Percentiles rank a stretch among this genome's conserved stretches.
Conservation (phyloP, 1,284 basidiomycete species). For the Austroboletus novae-zelandiae region DNA sequence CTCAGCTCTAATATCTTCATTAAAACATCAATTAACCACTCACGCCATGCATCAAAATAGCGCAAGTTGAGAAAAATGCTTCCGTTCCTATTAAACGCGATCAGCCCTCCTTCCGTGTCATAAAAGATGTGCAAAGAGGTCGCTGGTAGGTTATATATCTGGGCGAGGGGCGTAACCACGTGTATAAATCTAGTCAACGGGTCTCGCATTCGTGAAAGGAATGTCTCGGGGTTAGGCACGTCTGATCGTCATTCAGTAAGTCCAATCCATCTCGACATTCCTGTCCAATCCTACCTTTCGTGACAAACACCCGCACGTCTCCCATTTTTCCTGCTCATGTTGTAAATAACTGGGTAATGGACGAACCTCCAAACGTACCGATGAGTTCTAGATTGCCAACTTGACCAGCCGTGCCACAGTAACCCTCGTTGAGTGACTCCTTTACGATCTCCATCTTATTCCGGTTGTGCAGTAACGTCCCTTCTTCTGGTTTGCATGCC, state of each 20-base stretch:
- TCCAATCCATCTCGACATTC: background rate
- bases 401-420: slow-evolving; percentile 78
- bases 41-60: slow-evolving; percentile 88
- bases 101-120: slow-evolving; percentile 62
- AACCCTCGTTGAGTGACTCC: slow-evolving; percentile 75
- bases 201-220: slow-evolving; percentile 54
- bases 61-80: slow-evolving; percentile 88
- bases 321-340: slow-evolving; percentile 54
- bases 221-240: slow-evolving; percentile 46
- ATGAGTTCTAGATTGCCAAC: slow-evolving; percentile 60
- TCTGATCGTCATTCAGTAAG: slow-evolving; percentile 37
- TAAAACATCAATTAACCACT: slow-evolving; percentile 31
- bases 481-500: slow-evolving; percentile 71
- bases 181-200: slow-evolving; percentile 67
- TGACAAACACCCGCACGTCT: slow-evolving; percentile 64
- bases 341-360: background rate
- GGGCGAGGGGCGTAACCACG: slow-evolving; percentile 54
- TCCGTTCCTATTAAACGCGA: slow-evolving; percentile 92
- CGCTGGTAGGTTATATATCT: slow-evolving; percentile 63
- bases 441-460: slow-evolving; percentile 71
- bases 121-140: slow-evolving; percentile 60
- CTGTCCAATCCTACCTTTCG: slow-evolving; percentile 50
- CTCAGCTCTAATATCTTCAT: background rate
- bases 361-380: slow-evolving; percentile 40
- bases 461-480: slow-evolving; percentile 59